These are phyloP conservation scores for Ambrosiella beaveri DNA, from an alignment of 2,329 filamentous ascomycete species.

Conservation along the genomic window DNA sequence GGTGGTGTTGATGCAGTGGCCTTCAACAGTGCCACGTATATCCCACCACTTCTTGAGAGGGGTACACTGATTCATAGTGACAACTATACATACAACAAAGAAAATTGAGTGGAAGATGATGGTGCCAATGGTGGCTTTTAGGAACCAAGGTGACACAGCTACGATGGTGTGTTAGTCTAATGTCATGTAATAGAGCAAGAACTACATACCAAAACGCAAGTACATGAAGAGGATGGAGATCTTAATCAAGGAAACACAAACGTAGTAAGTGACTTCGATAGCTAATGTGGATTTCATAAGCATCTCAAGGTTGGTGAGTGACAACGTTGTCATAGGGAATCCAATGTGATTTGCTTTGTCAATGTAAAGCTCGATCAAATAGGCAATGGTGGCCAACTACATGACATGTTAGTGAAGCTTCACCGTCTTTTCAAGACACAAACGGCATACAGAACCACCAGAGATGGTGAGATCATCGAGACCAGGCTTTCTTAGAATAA, in stretches of 20 bases:
- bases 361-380: slow-evolving; percentile 15
- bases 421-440: not conserved
- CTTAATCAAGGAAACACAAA: slow-evolving; percentile 24
- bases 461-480: slow-evolving; percentile 15
- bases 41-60: slow-evolving; percentile 28
- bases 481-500: slow-evolving; percentile 15
- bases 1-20: slow-evolving; percentile 25
- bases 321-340: slow-evolving; percentile 13
- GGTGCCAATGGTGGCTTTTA: slow-evolving; percentile 17
- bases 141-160: slow-evolving; percentile 10
- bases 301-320: slow-evolving; percentile 14
- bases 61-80: slow-evolving; percentile 25
- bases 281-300: slow-evolving; percentile 18
- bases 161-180: not conserved
- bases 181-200: not conserved
- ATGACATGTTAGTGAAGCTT: not conserved
- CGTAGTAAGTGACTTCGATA: slow-evolving; percentile 26
- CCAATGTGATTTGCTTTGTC: slow-evolving; percentile 15
- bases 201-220: slow-evolving; percentile 24
- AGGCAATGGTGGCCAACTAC: slow-evolving; percentile 11
- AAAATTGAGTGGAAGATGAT: slow-evolving; percentile 25
- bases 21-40: slow-evolving; percentile 17
- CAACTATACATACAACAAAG: slow-evolving; percentile 23
- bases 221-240: slow-evolving; percentile 29
- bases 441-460: slow-evolving; percentile 13